A percentile compares a stretch with the other conserved stretches of the same genome.
Evolutionary conservation across 306 rosid species (phyloP).

Genomic region (Luffa acutangula): DNA sequence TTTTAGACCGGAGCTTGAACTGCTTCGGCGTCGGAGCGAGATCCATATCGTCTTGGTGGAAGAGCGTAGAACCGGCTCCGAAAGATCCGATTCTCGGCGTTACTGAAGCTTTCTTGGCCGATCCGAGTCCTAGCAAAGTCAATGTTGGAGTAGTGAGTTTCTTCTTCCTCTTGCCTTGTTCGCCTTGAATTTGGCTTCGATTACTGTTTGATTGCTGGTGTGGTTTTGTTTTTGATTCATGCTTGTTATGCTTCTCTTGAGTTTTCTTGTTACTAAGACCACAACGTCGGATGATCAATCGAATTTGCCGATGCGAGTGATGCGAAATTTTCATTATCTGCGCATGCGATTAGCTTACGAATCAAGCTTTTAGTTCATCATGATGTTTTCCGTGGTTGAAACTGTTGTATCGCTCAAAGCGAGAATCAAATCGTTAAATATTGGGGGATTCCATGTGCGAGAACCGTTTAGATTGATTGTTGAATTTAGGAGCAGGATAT

Average conservation of each 20-base stretch:
- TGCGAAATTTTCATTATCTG: background rate
- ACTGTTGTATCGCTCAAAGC: background rate
- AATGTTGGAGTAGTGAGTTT: conserved; percentile 90
- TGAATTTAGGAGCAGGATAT: background rate
- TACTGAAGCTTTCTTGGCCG: conserved; percentile 89
- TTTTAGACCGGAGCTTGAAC: conserved; percentile 14
- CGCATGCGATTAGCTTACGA: background rate
- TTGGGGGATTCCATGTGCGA: background rate
- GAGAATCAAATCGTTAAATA: background rate
- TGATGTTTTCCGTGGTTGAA: background rate
- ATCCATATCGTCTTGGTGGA: conserved; percentile 74
- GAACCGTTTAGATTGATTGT: background rate
- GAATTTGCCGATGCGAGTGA: background rate
- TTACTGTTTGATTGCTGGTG: background rate
- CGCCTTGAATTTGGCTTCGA: background rate
- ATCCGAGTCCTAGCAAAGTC: conserved; percentile 78
- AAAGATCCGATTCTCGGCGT: conserved; percentile 99
- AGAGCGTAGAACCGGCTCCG: conserved; percentile 65
- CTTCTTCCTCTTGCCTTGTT: background rate
- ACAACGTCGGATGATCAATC: background rate
- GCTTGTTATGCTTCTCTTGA: background rate
- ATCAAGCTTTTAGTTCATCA: background rate
- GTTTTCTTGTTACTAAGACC: background rate
- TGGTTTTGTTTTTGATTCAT: background rate
- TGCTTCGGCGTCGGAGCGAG: conserved; percentile 38